Evolutionary conservation across 164 flowering plant species (phyloP).

Genomic region (Liriodendron chinense): DNA sequence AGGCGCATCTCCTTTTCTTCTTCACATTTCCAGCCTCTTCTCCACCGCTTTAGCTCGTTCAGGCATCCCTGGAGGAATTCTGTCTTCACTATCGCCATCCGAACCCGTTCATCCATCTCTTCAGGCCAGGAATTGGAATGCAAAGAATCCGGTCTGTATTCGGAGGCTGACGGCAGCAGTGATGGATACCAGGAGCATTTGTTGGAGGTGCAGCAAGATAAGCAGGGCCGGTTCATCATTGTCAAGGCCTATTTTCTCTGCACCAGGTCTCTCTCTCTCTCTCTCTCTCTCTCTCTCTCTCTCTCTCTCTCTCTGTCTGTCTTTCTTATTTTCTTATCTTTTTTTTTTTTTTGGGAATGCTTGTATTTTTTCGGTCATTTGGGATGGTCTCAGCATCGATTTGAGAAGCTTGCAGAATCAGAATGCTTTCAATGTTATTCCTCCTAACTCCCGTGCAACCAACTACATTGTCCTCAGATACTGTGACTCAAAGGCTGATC

Average conservation of each 20-base stretch:
- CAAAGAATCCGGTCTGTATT: background rate
- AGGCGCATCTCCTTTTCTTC: background rate
- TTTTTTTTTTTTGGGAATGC: background rate
- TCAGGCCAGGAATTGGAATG: slow-evolving; percentile 6
- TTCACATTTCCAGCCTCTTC: background rate
- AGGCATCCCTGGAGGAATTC: background rate
- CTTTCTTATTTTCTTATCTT: background rate
- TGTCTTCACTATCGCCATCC: background rate
- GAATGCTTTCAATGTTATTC: slow-evolving; percentile 69
- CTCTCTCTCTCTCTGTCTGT: background rate
- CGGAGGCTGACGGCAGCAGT: background rate
- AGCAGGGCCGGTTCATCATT: slow-evolving; percentile 37
- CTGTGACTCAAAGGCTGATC: slow-evolving; percentile 34
- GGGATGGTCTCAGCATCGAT: slow-evolving; percentile 61
- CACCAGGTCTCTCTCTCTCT: slow-evolving; percentile 51
- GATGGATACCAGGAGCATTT: slow-evolving; percentile 5
- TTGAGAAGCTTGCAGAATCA: slow-evolving; percentile 70
- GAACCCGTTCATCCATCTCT: background rate
- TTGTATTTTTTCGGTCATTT: background rate
- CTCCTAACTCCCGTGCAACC: slow-evolving; percentile 74
- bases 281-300: background rate
- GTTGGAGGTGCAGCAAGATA: slow-evolving; percentile 2
- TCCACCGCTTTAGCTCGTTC: background rate
- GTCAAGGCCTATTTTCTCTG: slow-evolving; percentile 83
- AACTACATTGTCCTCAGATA: slow-evolving; percentile 76